Percentiles rank a stretch among this genome's conserved stretches.
These are phyloP conservation scores for Fusarium sp. DNA, from an alignment of 2,329 filamentous ascomycete species.

Conservation along the genomic window DNA sequence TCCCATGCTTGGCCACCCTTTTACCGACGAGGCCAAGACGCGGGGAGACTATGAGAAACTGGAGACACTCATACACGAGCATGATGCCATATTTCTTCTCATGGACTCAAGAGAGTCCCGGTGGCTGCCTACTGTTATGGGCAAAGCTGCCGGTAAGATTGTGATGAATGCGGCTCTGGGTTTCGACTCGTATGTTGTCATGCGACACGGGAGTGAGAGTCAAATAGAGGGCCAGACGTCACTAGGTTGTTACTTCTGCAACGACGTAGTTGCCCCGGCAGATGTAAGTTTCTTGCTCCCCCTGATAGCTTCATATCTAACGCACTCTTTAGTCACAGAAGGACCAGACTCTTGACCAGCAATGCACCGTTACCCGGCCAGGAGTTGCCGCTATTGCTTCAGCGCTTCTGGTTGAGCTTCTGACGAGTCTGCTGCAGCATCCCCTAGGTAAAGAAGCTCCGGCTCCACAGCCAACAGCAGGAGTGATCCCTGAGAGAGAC, in stretches of 20 bases:
- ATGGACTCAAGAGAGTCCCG: constrained; percentile 97
- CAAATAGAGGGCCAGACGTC: constrained; percentile 72
- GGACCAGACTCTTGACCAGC: constrained; percentile 95
- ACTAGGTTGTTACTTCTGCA: constrained; percentile 98
- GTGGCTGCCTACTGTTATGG: constrained; percentile 97
- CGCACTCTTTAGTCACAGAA: constrained; percentile 80
- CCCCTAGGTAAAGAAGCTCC: constrained; percentile 77
- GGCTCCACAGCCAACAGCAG: constrained; percentile 64
- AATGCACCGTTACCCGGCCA: constrained; percentile 96
- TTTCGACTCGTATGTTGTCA: constrained; percentile 97
- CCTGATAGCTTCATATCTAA: constrained; percentile 13
- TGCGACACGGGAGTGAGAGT: constrained; percentile 87
- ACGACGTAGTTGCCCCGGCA: constrained; percentile 94
- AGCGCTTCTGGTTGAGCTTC: constrained; percentile 88
- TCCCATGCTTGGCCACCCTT: constrained; percentile 95
- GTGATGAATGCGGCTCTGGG: constrained; percentile 97
- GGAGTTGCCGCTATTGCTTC: constrained; percentile 95
- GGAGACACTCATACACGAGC: constrained; percentile 81
- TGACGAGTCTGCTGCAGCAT: constrained; percentile 91
- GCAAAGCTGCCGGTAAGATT: constrained; percentile 91
- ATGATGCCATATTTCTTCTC: constrained; percentile 95
- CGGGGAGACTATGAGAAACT: constrained; percentile 83
- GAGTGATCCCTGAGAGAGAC: constrained; percentile 66
- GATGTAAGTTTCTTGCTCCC: constrained; percentile 77
- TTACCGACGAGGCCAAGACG: constrained; percentile 79